Evolutionary conservation across 2,329 filamentous ascomycete species (phyloP), one percentile per base, ranked within the genome.

Genomic region (Microcyclospora tardicrescens): DNA sequence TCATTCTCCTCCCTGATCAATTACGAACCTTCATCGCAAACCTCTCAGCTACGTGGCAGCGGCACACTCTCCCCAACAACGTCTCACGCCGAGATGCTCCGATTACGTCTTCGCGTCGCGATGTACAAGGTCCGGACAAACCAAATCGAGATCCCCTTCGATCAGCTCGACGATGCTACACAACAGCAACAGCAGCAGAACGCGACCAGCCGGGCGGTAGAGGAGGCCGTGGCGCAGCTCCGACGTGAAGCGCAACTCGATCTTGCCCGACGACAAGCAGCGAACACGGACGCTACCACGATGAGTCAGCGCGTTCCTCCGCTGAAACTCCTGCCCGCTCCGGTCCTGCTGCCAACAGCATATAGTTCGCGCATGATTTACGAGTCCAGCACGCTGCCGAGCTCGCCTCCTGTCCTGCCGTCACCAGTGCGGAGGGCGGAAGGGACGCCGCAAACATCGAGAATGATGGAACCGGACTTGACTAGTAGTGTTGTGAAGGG

Each of bases 41-140:
- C 43, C 38, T 33, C 39, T 32, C 39, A 34, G 28, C 34, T 11
- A 29, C 37, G 16, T 15, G 13, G 32, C 10, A 42, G 34, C 35
- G 38, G 32, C 2, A 34, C 34, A n/a, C 27, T 43, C 11, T 36
- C 41, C 36, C 36, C 41, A 30, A 37, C 40, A 72, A 73, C 37
- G 19, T 52, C 49, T 9, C 38, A 45, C 60, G 78, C 77, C 14
- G 73, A 81, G 53, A 72, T 76, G 35, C 65, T 86, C 33, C 72
- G 72, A 37, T 68, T 84, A 9, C 72, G 81, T n/a, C 72, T 87
- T 12, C 69, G 73, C 19, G 71, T 85, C 14, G 82, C 80, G 11
- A 73, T 72, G 53, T 86, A 85, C 66, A 86, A 86, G 61, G 67
- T 87, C 47, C 72, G 71, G 41, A 86, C 81, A 2, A 77, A 81